phyloP scores from a whole-genome alignment of 768 basidiomycete species.

The Leccinum olivaceopallidum region DNA sequence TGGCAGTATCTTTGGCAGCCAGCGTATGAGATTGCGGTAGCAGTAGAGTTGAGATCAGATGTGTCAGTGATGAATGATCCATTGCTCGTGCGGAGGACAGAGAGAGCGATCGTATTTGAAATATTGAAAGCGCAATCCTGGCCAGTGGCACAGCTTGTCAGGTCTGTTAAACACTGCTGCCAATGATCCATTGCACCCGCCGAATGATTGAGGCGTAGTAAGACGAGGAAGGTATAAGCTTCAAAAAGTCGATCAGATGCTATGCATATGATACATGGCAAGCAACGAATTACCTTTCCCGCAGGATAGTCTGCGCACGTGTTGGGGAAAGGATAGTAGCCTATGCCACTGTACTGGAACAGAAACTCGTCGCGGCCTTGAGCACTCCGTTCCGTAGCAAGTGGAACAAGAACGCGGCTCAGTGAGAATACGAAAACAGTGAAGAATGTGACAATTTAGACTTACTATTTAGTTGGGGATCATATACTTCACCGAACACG shows the following conservation, averaged over 20 bases:
- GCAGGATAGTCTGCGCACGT: constrained; percentile 2
- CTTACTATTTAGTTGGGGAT: no score
- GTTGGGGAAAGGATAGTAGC: no score
- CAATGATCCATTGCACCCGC: constrained; percentile 6
- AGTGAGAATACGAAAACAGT: no score
- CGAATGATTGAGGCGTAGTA: neutral
- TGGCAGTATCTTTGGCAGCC: constrained; percentile 11
- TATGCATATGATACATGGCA: neutral
- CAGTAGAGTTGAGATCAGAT: neutral
- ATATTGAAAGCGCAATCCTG: constrained; percentile 9
- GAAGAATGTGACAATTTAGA: no score
- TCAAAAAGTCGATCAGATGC: constrained; percentile 1
- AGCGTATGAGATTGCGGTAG: constrained; percentile 12
- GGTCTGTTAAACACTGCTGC: constrained; percentile 15
- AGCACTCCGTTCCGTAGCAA: no score
- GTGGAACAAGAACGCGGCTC: no score
- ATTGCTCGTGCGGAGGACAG: constrained; percentile 12
- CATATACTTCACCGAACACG: no score
- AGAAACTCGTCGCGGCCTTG: no score
- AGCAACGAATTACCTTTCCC: constrained; percentile 5
- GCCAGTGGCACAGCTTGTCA: constrained; percentile 2
- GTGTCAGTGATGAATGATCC: neutral
- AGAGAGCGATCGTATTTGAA: constrained; percentile 13
- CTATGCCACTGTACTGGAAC: no score
- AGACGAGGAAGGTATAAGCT: constrained; percentile 4